Percentiles rank a stretch among this genome's conserved stretches.
These are phyloP conservation scores for Quercus agrifolia DNA, from an alignment of 306 rosid genomes.

Conservation along the genomic window DNA sequence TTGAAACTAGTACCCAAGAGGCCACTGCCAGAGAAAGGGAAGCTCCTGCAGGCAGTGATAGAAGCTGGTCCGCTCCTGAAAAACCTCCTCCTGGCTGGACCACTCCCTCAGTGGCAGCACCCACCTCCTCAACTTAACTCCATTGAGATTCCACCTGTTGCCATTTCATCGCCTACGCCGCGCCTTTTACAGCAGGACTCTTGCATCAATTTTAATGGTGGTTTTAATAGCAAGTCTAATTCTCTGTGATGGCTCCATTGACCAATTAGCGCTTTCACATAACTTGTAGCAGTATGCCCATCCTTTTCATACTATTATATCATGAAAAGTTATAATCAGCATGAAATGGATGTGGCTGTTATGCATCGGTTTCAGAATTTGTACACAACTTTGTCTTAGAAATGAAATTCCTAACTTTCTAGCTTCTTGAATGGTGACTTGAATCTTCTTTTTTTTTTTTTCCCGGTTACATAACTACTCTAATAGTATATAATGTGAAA, in stretches of 20 bases:
- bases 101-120: constrained; percentile 89
- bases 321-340: constrained; percentile 25
- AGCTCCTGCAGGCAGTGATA: constrained; percentile 69
- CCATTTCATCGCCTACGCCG: constrained; percentile 37
- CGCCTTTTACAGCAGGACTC: constrained; percentile 23
- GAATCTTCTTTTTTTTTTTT: not conserved
- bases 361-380: constrained; percentile 22
- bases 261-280: constrained; percentile 30
- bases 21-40: constrained; percentile 79
- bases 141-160: constrained; percentile 68
- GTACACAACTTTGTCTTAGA: constrained; percentile 19
- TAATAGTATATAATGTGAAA: constrained; percentile 22
- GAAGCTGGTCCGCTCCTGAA: constrained; percentile 91
- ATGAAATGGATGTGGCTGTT: constrained; percentile 25
- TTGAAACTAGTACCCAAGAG: constrained; percentile 41
- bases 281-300: constrained; percentile 30
- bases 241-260: constrained; percentile 20
- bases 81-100: constrained; percentile 79
- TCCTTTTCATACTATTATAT: constrained; percentile 29
- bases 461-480: constrained; percentile 7
- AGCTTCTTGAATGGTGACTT: constrained; percentile 10
- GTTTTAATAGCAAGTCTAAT: constrained; percentile 31
- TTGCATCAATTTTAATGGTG: not conserved
- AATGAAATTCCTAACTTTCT: constrained; percentile 36
- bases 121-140: constrained; percentile 76